phyloP scores from a whole-genome alignment of 768 basidiomycete species.

The Cantharellus anzutake region DNA sequence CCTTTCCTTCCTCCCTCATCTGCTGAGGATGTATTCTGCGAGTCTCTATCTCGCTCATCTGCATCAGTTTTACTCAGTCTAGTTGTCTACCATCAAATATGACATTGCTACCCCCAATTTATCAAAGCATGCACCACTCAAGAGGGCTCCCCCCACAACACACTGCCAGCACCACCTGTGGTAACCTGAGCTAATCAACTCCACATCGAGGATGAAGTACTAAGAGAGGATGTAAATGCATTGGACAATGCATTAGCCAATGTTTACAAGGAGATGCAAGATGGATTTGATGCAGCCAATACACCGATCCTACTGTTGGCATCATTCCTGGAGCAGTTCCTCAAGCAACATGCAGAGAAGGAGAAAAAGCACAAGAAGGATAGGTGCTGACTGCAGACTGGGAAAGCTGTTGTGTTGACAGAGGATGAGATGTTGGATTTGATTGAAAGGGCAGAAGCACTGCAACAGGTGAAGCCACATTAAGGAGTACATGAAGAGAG shows the following conservation, averaged over 20 bases:
- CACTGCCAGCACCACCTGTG: no score
- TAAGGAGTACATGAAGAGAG: neutral
- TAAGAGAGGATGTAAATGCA: neutral
- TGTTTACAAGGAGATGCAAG: neutral
- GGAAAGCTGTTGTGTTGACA: neutral
- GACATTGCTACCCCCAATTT: no score
- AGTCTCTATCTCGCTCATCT: no score
- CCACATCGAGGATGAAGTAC: neutral
- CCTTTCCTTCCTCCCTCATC: no score
- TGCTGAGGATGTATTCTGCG: no score
- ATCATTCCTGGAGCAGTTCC: neutral
- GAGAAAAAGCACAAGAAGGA: neutral
- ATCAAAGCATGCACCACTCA: no score
- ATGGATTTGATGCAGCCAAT: neutral
- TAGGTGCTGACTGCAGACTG: neutral
- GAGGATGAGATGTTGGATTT: neutral
- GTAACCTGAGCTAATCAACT: no score
- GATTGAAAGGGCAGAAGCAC: neutral
- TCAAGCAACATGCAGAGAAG: neutral
- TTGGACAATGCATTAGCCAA: neutral
- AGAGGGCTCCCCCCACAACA: no score
- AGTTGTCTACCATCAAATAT: no score
- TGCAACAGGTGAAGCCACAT: neutral
- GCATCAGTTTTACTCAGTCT: no score
- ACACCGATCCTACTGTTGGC: neutral